Evolutionary conservation across 1,284 basidiomycete genomes (phyloP).

Genomic region (Rhodotorula sp.): DNA sequence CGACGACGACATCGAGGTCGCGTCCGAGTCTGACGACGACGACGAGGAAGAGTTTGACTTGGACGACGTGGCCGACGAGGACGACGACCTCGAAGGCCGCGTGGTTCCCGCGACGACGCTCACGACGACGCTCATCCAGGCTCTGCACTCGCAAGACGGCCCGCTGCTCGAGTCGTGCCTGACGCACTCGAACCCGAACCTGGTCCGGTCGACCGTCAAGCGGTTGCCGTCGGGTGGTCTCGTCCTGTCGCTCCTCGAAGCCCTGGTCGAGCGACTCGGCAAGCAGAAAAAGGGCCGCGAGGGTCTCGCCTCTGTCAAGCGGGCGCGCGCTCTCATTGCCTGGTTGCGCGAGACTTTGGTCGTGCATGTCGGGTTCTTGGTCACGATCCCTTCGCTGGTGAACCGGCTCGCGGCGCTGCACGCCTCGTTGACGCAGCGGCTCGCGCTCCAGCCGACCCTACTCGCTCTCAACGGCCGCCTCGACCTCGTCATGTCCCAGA

Average conservation of each 20-base stretch:
- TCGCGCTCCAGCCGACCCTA: conserved; percentile 48
- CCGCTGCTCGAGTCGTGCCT: conserved; percentile 86
- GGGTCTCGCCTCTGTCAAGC: conserved; percentile 61
- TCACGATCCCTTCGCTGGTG: conserved; percentile 60
- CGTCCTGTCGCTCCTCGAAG: conserved; percentile 79
- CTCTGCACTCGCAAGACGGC: conserved; percentile 90
- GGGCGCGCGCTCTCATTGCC: conserved; percentile 79
- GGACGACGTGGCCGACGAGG: conserved; percentile 15
- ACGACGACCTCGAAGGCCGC: conserved; percentile 33
- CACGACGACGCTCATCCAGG: conserved; percentile 92
- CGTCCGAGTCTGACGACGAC: conserved; percentile 32
- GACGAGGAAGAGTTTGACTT: conserved; percentile 23
- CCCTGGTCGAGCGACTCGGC: conserved; percentile 85
- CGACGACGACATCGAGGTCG: conserved; percentile 42
- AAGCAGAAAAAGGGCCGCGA: conserved; percentile 72
- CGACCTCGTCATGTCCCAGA: conserved; percentile 80
- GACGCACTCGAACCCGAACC: conserved; percentile 69
- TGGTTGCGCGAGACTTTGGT: conserved; percentile 89
- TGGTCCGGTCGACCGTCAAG: conserved; percentile 86
- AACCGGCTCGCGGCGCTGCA: conserved; percentile 61
- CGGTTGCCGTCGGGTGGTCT: conserved; percentile 79
- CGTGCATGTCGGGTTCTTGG: conserved; percentile 86
- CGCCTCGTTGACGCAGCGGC: conserved; percentile 72
- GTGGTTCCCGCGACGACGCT: conserved; percentile 80
- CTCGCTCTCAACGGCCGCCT: conserved; percentile 63